These are phyloP conservation scores for Thielaviopsis euricoi DNA, from an alignment of 2,329 filamentous ascomycete genomes.

Conservation along the genomic window DNA sequence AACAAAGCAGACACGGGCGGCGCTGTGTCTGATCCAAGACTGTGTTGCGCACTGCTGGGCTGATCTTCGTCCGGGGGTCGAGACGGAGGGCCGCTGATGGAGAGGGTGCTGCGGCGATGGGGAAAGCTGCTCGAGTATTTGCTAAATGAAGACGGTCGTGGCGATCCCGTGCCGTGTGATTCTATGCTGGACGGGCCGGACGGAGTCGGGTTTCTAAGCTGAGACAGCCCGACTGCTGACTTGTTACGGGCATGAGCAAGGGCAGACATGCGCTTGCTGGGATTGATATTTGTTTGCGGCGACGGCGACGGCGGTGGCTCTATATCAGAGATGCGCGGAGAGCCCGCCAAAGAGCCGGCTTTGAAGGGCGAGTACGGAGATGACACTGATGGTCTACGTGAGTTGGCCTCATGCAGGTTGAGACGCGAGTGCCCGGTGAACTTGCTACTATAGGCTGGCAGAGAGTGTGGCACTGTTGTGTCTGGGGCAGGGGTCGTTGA, in stretches of 20 bases:
- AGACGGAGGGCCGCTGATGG: conserved; percentile 48
- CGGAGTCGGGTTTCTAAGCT: conserved; percentile 19
- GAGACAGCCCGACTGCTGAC: conserved; percentile 6
- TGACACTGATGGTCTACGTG: conserved; percentile 61
- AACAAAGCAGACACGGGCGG: conserved; percentile 68
- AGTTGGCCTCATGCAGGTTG: conserved; percentile 3
- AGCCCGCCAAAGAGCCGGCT: conserved; percentile 82
- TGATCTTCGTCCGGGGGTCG: conserved; percentile 54
- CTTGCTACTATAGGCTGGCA: conserved; percentile 25
- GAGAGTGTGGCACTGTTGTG: conserved; percentile 31
- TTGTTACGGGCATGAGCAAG: conserved; percentile 7
- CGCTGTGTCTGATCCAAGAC: conserved; percentile 49
- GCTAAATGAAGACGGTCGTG: conserved; percentile 59
- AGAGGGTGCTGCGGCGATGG: conserved; percentile 63
- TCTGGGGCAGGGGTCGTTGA: conserved; percentile 21
- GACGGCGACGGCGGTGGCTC: conserved; percentile 43
- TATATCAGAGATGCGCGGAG: conserved; percentile 41
- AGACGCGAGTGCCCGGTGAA: conserved; percentile 4
- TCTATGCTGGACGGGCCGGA: conserved; percentile 28
- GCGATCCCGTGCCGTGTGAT: conserved; percentile 56
- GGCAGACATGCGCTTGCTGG: conserved; percentile 18
- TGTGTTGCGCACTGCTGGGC: conserved; percentile 65
- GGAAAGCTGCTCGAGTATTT: conserved; percentile 91
- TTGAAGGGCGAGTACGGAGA: conserved; percentile 94
- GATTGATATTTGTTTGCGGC: conserved; percentile 28